Percentiles rank a stretch among this genome's conserved stretches.
phyloP scores from a whole-genome alignment of 768 basidiomycete genomes.

The Serendipita sp. region DNA sequence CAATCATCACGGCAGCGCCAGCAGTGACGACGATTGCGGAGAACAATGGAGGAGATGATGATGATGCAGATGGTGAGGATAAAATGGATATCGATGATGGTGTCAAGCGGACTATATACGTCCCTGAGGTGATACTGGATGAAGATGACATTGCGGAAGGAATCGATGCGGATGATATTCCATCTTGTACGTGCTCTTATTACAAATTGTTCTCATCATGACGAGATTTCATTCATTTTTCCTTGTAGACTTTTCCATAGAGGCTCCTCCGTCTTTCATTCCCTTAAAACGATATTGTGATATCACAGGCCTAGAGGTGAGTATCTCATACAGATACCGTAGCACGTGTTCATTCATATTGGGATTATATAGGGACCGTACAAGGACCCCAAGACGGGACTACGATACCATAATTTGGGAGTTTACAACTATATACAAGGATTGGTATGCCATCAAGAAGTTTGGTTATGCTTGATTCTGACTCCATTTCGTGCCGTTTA shows the following conservation, averaged over 20 bases:
- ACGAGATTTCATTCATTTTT: too few species aligned
- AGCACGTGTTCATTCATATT: background rate
- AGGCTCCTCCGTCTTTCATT: constrained; percentile 68
- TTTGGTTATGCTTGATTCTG: background rate
- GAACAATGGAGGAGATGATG: constrained; percentile 26
- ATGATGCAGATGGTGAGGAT: background rate
- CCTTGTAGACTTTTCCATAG: constrained; percentile 53
- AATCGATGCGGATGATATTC: constrained; percentile 35
- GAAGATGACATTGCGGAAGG: constrained; percentile 5
- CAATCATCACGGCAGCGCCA: constrained; percentile 40
- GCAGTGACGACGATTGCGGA: constrained; percentile 29
- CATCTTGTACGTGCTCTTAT: constrained; percentile 41
- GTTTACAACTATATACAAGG: constrained; percentile 72
- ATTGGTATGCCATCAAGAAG: constrained; percentile 30
- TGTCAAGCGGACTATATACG: constrained; percentile 17
- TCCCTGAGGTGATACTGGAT: constrained; percentile 4
- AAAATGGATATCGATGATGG: constrained; percentile 40
- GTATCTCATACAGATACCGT: constrained; percentile 3
- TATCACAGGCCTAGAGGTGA: constrained; percentile 70
- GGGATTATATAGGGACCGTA: constrained; percentile 48
- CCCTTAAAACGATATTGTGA: constrained; percentile 71
- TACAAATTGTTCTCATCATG: background rate
- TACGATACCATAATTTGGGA: constrained; percentile 74
- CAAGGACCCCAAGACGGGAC: constrained; percentile 63
- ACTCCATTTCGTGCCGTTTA: background rate